phyloP scores from a whole-genome alignment of 306 rosid species.

The Acacia crassicarpa region DNA sequence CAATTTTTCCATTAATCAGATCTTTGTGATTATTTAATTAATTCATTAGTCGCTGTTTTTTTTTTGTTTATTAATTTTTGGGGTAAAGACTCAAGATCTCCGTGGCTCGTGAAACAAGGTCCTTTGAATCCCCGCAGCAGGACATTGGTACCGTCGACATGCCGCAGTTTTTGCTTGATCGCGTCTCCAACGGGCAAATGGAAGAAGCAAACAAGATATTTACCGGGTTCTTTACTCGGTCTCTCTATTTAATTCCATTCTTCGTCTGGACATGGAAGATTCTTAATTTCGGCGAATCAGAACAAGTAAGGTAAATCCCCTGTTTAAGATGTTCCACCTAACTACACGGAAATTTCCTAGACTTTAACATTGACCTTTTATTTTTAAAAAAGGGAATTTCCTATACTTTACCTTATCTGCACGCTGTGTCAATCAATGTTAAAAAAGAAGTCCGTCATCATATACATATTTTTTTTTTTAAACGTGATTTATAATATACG shows the following conservation, averaged over 20 bases:
- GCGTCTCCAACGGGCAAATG: not conserved
- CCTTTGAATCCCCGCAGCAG: not conserved
- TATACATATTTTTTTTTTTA: too few relatives aligned
- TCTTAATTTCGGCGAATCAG: not conserved
- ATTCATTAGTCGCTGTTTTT: not conserved
- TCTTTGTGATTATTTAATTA: not conserved
- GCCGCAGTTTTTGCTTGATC: not conserved
- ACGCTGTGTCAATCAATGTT: too few relatives aligned
- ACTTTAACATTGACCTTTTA: too few relatives aligned
- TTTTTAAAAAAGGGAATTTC: too few relatives aligned
- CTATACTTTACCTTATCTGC: too few relatives aligned
- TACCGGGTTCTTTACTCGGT: not conserved
- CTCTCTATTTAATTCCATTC: not conserved
- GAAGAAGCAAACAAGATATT: not conserved
- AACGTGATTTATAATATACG: too few relatives aligned
- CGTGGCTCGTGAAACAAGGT: not conserved
- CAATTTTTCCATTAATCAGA: not conserved
- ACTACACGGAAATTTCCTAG: too few relatives aligned
- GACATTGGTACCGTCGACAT: not conserved
- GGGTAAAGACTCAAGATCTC: not conserved
- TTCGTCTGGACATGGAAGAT: not conserved
- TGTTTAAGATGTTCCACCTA: too few relatives aligned
- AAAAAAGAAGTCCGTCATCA: too few relatives aligned
- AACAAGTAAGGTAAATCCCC: not conserved
- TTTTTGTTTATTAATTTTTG: not conserved